Conservation (phyloP, 345 rosid genomes). For the Garcia nutans region DNA sequence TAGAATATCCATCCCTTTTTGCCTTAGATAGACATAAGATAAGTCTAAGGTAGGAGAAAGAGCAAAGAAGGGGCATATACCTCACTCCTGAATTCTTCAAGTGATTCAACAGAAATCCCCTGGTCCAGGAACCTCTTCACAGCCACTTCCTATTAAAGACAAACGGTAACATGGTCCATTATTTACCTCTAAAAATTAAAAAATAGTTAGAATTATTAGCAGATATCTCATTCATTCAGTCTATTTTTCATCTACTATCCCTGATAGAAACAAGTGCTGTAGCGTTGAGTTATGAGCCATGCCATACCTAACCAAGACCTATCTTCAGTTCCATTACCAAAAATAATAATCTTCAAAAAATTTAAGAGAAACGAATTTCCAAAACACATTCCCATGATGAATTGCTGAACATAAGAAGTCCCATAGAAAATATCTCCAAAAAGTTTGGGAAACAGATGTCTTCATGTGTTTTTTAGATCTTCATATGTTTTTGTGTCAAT, state of each 20-base stretch:
- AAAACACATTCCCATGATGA: background rate
- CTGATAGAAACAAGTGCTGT: background rate
- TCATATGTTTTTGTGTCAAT: background rate
- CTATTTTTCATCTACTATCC: background rate
- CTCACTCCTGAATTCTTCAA: conserved; percentile 88
- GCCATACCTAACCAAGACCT: background rate
- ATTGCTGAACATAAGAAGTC: background rate
- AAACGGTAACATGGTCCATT: conserved; percentile 18
- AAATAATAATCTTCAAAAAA: background rate
- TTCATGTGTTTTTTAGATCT: background rate
- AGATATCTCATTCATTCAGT: background rate
- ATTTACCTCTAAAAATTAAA: background rate
- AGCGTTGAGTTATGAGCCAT: background rate
- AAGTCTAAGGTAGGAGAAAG: conserved; percentile 5
- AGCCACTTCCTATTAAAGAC: conserved; percentile 74
- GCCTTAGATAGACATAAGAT: conserved; percentile 9
- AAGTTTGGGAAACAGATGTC: background rate
- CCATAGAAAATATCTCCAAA: background rate
- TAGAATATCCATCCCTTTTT: conserved; percentile 3
- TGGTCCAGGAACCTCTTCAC: conserved; percentile 93
- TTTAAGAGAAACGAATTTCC: background rate
- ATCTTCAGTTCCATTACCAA: conserved; percentile 12
- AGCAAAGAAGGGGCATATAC: conserved; percentile 35
- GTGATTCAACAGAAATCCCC: conserved; percentile 70
- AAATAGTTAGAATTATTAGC: background rate